Conservation (phyloP, 257 asterid genomes). For the Solanum sejunctum region DNA sequence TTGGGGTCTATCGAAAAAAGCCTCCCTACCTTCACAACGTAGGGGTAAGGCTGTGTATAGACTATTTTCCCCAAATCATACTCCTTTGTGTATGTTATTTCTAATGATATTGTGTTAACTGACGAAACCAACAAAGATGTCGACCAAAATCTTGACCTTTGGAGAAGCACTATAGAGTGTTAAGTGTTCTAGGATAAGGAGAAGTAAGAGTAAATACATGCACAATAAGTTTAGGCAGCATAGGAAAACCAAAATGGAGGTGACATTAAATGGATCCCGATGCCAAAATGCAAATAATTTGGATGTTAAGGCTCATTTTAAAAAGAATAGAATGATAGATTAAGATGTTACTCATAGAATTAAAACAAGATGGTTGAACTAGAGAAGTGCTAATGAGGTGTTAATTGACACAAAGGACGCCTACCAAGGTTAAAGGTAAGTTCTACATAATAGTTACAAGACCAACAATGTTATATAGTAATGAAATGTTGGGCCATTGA, state of each 20-base stretch:
- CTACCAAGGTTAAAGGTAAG: background rate
- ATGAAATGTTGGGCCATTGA: background rate
- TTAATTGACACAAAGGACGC: background rate
- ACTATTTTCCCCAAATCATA: too few relatives aligned
- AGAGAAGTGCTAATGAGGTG: background rate
- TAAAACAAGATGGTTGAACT: too few relatives aligned
- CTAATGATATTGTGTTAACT: background rate
- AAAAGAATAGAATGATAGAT: background rate
- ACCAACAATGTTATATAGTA: background rate
- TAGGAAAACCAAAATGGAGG: background rate
- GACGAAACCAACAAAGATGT: background rate
- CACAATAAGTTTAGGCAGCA: background rate
- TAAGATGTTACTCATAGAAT: too few relatives aligned
- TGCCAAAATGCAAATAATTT: background rate
- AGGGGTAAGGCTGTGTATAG: too few relatives aligned
- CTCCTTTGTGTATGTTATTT: background rate
- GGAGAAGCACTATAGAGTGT: background rate
- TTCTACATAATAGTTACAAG: background rate
- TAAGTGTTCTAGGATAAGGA: background rate
- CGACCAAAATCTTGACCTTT: background rate
- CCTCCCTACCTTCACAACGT: too few relatives aligned
- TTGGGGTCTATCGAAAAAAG: too few relatives aligned
- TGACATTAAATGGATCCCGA: background rate
- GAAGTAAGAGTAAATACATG: background rate
- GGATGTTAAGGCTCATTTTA: background rate